Evolutionary conservation across 2,329 filamentous ascomycete genomes (phyloP), one percentile per base, ranked within the genome.

Genomic region (Penicillium hesseltinei): DNA sequence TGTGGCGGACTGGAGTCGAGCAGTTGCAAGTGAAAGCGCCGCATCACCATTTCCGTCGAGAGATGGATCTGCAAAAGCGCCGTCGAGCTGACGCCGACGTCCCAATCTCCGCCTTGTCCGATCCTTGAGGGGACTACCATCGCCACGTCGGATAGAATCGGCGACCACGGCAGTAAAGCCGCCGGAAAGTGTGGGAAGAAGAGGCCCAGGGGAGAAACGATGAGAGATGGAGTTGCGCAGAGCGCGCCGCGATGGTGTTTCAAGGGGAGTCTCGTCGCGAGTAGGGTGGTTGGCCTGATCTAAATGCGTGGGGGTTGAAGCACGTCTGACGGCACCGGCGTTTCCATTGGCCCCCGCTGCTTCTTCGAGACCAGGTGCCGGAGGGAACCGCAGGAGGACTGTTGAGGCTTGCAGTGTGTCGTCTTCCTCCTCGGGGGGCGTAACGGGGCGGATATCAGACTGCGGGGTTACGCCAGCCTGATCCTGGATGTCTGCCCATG

Each of bases 131-230:
- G 76, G 69, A 23, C 72, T 75, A 9, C 78, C 78, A 58, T 83
- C 77, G 15, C 83, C 82, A 17, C 83, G 81, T n/a, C 85, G 80
- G 27, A 88, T 75, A 23, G 84, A 81, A 61, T 89, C 86, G 9
- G 85, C 86, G 6, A 89, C 84, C 47, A 89, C 82, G 1, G 82
- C 86, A 67, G 80, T 84, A 17, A 89, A 76, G 0, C 82, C 82
- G 2, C 80, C 82, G 2, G 82, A 85, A 1, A 89, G 75, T 0
- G 87, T 84, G 31, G 82, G 82, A 2, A 86, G 79, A 5, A 88
- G 73, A 6, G 84, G 82, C 0, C 83, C 83, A 4, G 82, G 82
- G 4, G 84, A 78, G 38, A 88, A 82, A 3, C 78, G 80, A 23
- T 73, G 66, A 3, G 78, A 78, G 19, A 84, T 77, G 0, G 81